A percentile compares a stretch with the other conserved stretches of the same genome.
Conservation (phyloP, 148 eudicot genomes). For the Diospyros kaki region DNA sequence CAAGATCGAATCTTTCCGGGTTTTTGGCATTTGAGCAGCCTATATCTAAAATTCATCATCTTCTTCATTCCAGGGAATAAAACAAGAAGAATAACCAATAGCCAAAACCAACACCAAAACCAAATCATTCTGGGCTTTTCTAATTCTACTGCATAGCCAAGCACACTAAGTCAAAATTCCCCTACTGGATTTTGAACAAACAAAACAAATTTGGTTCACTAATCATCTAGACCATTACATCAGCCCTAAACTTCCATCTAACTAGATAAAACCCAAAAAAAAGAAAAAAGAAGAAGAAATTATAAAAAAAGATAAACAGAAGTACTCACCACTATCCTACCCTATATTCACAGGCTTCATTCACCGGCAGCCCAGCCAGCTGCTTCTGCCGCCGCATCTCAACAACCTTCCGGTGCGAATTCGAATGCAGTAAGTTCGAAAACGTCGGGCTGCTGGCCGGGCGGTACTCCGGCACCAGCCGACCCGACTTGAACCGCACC, state of each 20-base stretch:
- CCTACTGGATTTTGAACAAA: constrained; percentile 17
- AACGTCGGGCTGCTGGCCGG: constrained; percentile 88
- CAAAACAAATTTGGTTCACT: constrained; percentile 25
- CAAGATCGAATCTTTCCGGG: too few relatives aligned
- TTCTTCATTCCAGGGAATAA: constrained; percentile 7
- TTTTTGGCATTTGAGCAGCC: background rate
- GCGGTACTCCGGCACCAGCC: constrained; percentile 79
- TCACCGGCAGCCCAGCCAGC: constrained; percentile 21
- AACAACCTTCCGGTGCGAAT: constrained; percentile 74
- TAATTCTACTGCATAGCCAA: constrained; percentile 17
- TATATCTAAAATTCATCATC: constrained; percentile 1
- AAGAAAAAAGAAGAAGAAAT: background rate
- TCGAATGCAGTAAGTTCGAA: constrained; percentile 61
- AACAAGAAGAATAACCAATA: constrained; percentile 1
- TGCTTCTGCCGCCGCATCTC: constrained; percentile 79
- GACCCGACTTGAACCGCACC: constrained; percentile 82
- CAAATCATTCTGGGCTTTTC: background rate
- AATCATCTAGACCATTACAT: constrained; percentile 33
- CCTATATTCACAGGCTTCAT: constrained; percentile 31
- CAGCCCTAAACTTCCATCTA: constrained; percentile 25
- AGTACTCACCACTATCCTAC: constrained; percentile 30
- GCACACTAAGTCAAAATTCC: constrained; percentile 22
- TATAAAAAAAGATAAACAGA: background rate
- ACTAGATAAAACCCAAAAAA: constrained; percentile 10
- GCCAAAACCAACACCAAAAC: constrained; percentile 16